These are phyloP conservation scores for Globisporangium iwayamae DNA, from an alignment of 352 stramenopile species.

Conservation along the genomic window DNA sequence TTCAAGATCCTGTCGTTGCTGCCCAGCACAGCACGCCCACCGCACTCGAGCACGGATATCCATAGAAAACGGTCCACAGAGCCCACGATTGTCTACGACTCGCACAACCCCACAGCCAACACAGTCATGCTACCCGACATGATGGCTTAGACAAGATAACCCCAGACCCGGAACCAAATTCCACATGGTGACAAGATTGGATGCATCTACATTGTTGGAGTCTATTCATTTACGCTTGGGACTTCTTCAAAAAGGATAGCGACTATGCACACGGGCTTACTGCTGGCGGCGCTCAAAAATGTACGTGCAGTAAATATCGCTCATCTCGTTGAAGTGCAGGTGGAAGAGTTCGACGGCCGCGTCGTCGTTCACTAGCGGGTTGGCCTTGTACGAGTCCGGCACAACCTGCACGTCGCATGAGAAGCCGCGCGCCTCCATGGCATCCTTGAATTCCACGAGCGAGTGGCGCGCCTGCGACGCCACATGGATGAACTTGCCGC, in stretches of 20 bases:
- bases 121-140: background rate
- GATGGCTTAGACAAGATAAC: background rate
- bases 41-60: conserved; percentile 9
- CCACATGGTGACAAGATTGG: background rate
- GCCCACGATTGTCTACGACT: background rate
- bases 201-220: conserved; percentile 4
- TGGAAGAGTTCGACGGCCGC: conserved; percentile 68
- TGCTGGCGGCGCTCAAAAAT: conserved; percentile 57
- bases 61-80: conserved; percentile 7
- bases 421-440: conserved; percentile 71
- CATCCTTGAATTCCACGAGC: conserved; percentile 78
- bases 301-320: conserved; percentile 86
- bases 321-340: conserved; percentile 90
- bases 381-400: conserved; percentile 81
- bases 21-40: conserved; percentile 40
- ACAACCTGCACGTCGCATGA: conserved; percentile 57
- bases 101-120: background rate
- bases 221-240: conserved; percentile 1
- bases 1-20: conserved; percentile 62
- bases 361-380: conserved; percentile 71
- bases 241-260: background rate
- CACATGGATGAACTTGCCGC: conserved; percentile 73
- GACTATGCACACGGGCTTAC: background rate
- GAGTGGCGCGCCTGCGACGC: conserved; percentile 78
- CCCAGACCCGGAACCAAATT: background rate